These are phyloP conservation scores for Phytophthora pinifolia DNA, from an alignment of 352 stramenopile genomes.

Conservation along the genomic window DNA sequence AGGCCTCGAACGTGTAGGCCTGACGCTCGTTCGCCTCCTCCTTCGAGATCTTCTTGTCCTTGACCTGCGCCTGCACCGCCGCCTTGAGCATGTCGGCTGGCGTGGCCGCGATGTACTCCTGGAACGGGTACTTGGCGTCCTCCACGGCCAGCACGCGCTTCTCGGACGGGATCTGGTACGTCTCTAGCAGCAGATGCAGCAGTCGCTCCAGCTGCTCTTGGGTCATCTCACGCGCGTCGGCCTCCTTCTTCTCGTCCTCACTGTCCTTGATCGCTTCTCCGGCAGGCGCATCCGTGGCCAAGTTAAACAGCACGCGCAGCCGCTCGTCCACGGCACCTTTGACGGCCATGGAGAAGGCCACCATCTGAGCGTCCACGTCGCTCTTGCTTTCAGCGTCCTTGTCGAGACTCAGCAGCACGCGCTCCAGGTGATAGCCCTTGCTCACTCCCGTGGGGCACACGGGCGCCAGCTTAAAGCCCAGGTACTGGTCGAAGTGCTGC, in stretches of 20 bases:
- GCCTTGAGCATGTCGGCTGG: slow-evolving; percentile 42
- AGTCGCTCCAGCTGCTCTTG: slow-evolving; percentile 62
- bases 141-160: slow-evolving; percentile 72
- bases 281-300: slow-evolving; percentile 46
- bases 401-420: slow-evolving; percentile 68
- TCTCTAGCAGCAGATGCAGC: slow-evolving; percentile 66
- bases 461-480: slow-evolving; percentile 70
- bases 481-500: slow-evolving; percentile 78
- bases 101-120: slow-evolving; percentile 61
- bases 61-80: slow-evolving; percentile 37
- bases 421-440: slow-evolving; percentile 78
- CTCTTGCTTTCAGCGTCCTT: slow-evolving; percentile 55
- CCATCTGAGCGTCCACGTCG: slow-evolving; percentile 70
- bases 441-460: slow-evolving; percentile 54
- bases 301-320: slow-evolving; percentile 68
- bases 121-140: slow-evolving; percentile 77
- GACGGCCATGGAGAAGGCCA: slow-evolving; percentile 83
- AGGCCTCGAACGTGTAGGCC: slow-evolving; percentile 76
- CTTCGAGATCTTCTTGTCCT: slow-evolving; percentile 54
- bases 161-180: slow-evolving; percentile 84
- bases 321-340: slow-evolving; percentile 75
- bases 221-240: slow-evolving; percentile 50
- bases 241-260: slow-evolving; percentile 26
- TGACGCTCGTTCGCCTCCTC: slow-evolving; percentile 51
- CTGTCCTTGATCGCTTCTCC: slow-evolving; percentile 20